Evolutionary conservation across 2,329 filamentous ascomycete species (phyloP).

Genomic region (Fusarium sp.): DNA sequence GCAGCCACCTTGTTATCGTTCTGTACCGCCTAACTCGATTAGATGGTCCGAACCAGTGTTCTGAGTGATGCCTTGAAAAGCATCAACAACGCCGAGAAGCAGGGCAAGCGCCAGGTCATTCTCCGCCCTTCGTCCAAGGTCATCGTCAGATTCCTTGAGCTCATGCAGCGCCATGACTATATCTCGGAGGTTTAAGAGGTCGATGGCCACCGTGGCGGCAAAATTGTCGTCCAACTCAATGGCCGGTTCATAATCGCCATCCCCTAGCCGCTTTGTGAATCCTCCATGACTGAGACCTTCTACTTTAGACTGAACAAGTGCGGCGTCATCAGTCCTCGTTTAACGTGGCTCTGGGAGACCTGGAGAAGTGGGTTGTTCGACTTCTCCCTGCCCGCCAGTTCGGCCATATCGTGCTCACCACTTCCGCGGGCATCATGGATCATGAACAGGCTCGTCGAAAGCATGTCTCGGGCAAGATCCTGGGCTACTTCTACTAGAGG

Average conservation of each 20-base stretch:
- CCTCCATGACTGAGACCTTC: too few relatives aligned
- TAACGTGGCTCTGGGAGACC: too few relatives aligned
- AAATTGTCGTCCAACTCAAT: neutral
- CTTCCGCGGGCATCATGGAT: neutral
- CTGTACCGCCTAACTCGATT: neutral
- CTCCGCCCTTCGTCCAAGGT: neutral
- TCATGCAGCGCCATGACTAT: neutral
- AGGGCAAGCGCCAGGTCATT: neutral
- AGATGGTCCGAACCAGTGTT: neutral
- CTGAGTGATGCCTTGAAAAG: neutral
- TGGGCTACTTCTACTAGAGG: neutral
- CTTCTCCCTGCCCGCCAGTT: neutral
- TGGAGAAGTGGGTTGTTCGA: neutral
- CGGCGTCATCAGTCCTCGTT: too few relatives aligned
- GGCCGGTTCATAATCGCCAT: neutral
- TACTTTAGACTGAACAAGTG: too few relatives aligned
- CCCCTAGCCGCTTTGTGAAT: too few relatives aligned
- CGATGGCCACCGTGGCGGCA: neutral
- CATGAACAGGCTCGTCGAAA: neutral
- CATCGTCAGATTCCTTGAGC: neutral
- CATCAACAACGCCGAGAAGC: neutral
- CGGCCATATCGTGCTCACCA: neutral
- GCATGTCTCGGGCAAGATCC: neutral
- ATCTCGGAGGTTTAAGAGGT: neutral
- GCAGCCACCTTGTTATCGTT: neutral